These are phyloP conservation scores for Colletotrichum tropicale DNA, from an alignment of 2,329 filamentous ascomycete species.

Conservation along the genomic window DNA sequence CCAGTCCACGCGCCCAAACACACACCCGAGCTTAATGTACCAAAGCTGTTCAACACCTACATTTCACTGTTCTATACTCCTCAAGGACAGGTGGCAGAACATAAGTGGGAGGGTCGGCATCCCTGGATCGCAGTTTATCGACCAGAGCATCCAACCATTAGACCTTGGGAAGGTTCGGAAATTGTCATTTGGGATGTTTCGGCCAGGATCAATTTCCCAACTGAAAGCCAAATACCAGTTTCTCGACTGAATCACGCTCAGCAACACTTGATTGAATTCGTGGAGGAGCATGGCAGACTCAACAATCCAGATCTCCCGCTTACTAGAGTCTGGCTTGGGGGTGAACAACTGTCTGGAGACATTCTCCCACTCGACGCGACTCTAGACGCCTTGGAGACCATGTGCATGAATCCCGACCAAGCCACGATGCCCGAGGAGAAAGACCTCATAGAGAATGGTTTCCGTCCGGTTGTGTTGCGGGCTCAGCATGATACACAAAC, in stretches of 20 bases:
- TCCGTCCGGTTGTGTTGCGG: constrained; percentile 32
- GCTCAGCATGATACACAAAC: background rate
- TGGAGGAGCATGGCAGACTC: constrained; percentile 31
- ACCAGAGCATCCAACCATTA: constrained; percentile 40
- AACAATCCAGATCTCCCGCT: constrained; percentile 40
- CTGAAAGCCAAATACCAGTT: constrained; percentile 25
- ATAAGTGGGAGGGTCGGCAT: constrained; percentile 33
- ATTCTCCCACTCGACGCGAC: constrained; percentile 47
- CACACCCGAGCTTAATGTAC: background rate
- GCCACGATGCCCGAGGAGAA: constrained; percentile 36
- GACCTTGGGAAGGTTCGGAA: constrained; percentile 41
- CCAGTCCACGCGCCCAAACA: background rate
- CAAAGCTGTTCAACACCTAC: constrained; percentile 36
- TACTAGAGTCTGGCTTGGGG: constrained; percentile 50
- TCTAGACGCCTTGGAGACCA: constrained; percentile 36
- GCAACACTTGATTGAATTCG: constrained; percentile 41
- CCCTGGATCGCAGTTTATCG: constrained; percentile 59
- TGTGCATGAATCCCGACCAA: constrained; percentile 35
- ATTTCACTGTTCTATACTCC: constrained; percentile 55
- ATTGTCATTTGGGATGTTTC: constrained; percentile 60
- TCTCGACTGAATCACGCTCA: constrained; percentile 51
- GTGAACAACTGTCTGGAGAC: constrained; percentile 29
- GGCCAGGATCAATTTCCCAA: constrained; percentile 28
- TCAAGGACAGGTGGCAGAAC: constrained; percentile 5
- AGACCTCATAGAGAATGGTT: constrained; percentile 38